A percentile compares a stretch with the other conserved stretches of the same genome.
Conservation (phyloP, 192 early-diverging fungal genomes). For the Coemansia reversa region DNA sequence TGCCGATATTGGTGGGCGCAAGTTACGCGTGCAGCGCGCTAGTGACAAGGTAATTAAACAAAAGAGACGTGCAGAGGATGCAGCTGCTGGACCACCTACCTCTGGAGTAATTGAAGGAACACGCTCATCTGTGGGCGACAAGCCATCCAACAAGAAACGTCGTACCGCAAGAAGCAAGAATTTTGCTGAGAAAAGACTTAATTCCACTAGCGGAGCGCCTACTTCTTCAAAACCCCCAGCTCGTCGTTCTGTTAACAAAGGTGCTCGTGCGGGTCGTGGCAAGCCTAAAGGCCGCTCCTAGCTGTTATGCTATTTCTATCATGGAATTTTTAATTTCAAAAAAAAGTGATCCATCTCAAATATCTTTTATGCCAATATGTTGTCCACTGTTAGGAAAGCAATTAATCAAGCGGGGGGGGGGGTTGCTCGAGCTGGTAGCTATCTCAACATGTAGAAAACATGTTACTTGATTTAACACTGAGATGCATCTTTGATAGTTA, state of each 20-base stretch:
- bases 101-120: conserved; percentile 53
- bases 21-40: conserved; percentile 35
- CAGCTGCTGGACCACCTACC: conserved; percentile 20
- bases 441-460: background rate
- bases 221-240: background rate
- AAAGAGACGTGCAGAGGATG: conserved; percentile 16
- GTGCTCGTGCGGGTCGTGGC: conserved; percentile 1
- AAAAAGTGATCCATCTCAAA: background rate
- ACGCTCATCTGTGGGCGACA: conserved; percentile 56
- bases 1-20: conserved; percentile 61
- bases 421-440: background rate
- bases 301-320: background rate
- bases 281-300: conserved; percentile 10
- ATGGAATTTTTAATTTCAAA: background rate
- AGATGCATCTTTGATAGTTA: conserved; percentile 12
- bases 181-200: conserved; percentile 32
- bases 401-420: too few species aligned
- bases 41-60: conserved; percentile 46
- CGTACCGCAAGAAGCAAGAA: conserved; percentile 42
- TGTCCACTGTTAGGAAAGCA: background rate
- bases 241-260: background rate
- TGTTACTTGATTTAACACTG: conserved; percentile 7
- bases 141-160: conserved; percentile 51
- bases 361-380: background rate
- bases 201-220: conserved; percentile 11